Conservation (phyloP, 1,284 basidiomycete genomes). For the Grifola frondosa region DNA sequence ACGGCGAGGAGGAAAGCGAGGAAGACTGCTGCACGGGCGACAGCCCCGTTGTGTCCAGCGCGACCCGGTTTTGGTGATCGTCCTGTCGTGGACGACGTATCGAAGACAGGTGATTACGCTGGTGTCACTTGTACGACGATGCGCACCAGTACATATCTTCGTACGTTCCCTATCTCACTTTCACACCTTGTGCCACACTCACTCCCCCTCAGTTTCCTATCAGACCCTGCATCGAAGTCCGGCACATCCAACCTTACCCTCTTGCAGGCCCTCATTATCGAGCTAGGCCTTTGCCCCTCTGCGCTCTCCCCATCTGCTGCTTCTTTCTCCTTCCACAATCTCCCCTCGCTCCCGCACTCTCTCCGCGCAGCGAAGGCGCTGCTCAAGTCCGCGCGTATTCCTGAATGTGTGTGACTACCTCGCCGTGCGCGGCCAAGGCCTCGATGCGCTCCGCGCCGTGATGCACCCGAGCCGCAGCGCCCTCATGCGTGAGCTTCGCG, state of each 20-base stretch:
- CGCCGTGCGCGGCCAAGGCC: slow-evolving; percentile 59
- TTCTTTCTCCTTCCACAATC: slow-evolving; percentile 23
- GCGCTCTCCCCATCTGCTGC: slow-evolving; percentile 41
- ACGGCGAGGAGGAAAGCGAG: slow-evolving; percentile 20
- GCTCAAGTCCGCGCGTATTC: slow-evolving; percentile 63
- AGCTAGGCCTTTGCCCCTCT: slow-evolving; percentile 38
- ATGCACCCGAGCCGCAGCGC: slow-evolving; percentile 62
- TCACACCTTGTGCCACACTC: not conserved
- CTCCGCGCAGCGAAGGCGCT: slow-evolving; percentile 60
- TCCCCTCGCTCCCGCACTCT: slow-evolving; percentile 49
- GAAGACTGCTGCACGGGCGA: slow-evolving; percentile 15
- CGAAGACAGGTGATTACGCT: slow-evolving; percentile 42
- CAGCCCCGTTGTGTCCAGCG: not conserved
- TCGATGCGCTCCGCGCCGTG: slow-evolving; percentile 55
- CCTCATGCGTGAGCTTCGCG: slow-evolving; percentile 58
- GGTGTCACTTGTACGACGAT: slow-evolving; percentile 42
- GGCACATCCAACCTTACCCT: slow-evolving; percentile 42
- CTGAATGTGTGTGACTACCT: slow-evolving; percentile 73
- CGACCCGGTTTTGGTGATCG: slow-evolving; percentile 32
- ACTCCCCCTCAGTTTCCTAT: slow-evolving; percentile 45
- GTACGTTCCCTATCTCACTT: slow-evolving; percentile 19
- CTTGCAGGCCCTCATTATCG: slow-evolving; percentile 43
- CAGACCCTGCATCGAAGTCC: slow-evolving; percentile 46
- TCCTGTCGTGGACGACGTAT: slow-evolving; percentile 52
- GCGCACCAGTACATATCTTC: slow-evolving; percentile 48